These are phyloP conservation scores for Singerocomus rubriflavus DNA, from an alignment of 1,284 basidiomycete genomes.

Conservation along the genomic window DNA sequence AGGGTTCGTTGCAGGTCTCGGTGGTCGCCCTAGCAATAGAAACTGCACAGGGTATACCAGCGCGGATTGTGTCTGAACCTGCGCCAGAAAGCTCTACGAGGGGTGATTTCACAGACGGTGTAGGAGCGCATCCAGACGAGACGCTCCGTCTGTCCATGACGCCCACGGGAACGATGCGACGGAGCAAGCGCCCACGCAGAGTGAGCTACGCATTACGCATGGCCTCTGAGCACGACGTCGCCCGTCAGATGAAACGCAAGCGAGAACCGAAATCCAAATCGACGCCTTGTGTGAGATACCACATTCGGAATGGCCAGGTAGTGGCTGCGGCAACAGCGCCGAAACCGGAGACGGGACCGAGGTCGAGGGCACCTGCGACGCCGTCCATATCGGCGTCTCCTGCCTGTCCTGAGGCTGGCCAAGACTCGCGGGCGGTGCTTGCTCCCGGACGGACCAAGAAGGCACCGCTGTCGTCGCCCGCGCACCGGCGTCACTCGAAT, in stretches of 20 bases:
- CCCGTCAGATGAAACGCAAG: not conserved
- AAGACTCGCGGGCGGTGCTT: not conserved
- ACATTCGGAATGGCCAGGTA: conserved; percentile 20
- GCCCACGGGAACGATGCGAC: conserved; percentile 7
- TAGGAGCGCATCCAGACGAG: not conserved
- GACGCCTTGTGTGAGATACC: conserved; percentile 3
- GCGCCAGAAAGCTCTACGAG: not conserved
- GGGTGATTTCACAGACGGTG: not conserved
- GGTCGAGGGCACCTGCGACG: not conserved
- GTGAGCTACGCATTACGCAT: not conserved
- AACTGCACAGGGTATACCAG: not conserved
- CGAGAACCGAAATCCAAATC: not conserved
- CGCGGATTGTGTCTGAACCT: not conserved
- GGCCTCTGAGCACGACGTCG: not conserved
- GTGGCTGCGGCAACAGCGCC: conserved; percentile 5
- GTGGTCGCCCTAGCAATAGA: not conserved
- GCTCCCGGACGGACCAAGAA: not conserved
- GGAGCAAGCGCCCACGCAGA: not conserved
- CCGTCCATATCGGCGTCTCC: not conserved
- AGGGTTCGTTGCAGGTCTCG: conserved; percentile 3
- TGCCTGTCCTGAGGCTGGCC: not conserved
- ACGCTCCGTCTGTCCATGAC: not conserved
- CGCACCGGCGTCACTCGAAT: not conserved
- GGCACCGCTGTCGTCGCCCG: not conserved
- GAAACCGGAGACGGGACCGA: not conserved